phyloP scores from a whole-genome alignment of 768 basidiomycete species.

The Hericium coralloides region DNA sequence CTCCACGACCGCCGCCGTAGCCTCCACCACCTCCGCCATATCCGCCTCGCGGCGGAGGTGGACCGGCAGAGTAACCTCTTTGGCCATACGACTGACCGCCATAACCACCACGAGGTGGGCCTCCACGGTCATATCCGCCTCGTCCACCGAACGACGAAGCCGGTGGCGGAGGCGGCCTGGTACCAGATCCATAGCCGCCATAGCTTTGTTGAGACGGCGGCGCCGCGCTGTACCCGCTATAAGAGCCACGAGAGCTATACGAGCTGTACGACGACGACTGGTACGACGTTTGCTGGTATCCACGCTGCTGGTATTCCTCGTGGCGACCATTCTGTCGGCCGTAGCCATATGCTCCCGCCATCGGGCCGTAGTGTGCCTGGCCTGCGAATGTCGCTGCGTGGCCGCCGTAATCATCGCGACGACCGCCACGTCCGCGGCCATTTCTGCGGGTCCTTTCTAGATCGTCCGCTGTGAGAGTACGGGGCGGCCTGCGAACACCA shows the following conservation, averaged over 20 bases:
- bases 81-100: conserved; percentile 1
- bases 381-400: background rate
- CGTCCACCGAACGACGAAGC: conserved; percentile 1
- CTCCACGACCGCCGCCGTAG: conserved; percentile 21
- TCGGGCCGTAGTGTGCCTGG: conserved; percentile 1
- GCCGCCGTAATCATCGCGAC: background rate
- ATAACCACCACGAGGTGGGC: conserved; percentile 5
- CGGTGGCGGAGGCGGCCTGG: conserved; percentile 5
- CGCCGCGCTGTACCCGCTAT: conserved; percentile 18
- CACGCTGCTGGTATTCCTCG: conserved; percentile 19
- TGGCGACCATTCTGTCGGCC: conserved; percentile 42
- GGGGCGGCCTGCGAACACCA: conserved; percentile 50
- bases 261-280: conserved; percentile 6
- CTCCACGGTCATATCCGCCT: conserved; percentile 6
- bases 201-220: conserved; percentile 22
- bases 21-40: conserved; percentile 26
- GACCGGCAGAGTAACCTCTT: conserved; percentile 15
- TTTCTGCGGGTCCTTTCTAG: conserved; percentile 53
- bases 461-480: conserved; percentile 60
- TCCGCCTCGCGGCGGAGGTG: conserved; percentile 23
- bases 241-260: conserved; percentile 14
- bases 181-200: conserved; percentile 23
- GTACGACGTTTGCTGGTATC: conserved; percentile 8
- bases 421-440: conserved; percentile 26
- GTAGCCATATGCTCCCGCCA: conserved; percentile 30